phyloP scores from a whole-genome alignment of 805 yeast genomes.

The Kluyveromyces starmeri region DNA sequence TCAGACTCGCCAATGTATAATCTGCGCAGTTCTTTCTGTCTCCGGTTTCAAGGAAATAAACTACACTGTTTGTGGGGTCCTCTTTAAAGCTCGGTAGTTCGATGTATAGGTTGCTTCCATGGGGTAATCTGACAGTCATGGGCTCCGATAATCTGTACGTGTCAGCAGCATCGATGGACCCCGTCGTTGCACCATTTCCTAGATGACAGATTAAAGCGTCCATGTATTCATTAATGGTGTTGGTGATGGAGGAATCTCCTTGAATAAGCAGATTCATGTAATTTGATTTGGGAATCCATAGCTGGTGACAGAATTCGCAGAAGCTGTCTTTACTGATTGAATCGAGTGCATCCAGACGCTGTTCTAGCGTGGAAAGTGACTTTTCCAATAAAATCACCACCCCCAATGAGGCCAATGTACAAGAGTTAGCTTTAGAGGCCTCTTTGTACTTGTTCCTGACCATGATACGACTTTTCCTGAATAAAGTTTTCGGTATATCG shows the following conservation, averaged over 20 bases:
- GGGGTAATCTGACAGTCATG: conserved; percentile 32
- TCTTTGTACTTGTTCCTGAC: conserved; percentile 40
- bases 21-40: conserved; percentile 28
- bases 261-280: conserved; percentile 38
- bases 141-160: conserved; percentile 19
- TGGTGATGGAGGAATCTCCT: conserved; percentile 36
- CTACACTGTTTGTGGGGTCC: conserved; percentile 46
- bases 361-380: conserved; percentile 44
- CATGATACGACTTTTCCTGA: conserved; percentile 39
- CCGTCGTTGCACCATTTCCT: background rate
- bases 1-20: conserved; percentile 37
- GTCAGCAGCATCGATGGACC: background rate
- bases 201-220: conserved; percentile 10
- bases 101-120: conserved; percentile 31
- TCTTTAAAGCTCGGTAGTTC: conserved; percentile 29
- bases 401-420: conserved; percentile 42
- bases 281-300: conserved; percentile 25
- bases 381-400: conserved; percentile 47
- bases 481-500: conserved; percentile 26
- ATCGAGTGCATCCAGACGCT: conserved; percentile 49
- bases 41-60: conserved; percentile 52
- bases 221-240: conserved; percentile 19
- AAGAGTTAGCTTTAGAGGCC: conserved; percentile 36
- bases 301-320: conserved; percentile 19
- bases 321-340: conserved; percentile 34